A percentile compares a stretch with the other conserved stretches of the same genome.
These are phyloP conservation scores for Annulohypoxylon truncatum DNA, from an alignment of 2,329 filamentous ascomycete species.

Conservation along the genomic window DNA sequence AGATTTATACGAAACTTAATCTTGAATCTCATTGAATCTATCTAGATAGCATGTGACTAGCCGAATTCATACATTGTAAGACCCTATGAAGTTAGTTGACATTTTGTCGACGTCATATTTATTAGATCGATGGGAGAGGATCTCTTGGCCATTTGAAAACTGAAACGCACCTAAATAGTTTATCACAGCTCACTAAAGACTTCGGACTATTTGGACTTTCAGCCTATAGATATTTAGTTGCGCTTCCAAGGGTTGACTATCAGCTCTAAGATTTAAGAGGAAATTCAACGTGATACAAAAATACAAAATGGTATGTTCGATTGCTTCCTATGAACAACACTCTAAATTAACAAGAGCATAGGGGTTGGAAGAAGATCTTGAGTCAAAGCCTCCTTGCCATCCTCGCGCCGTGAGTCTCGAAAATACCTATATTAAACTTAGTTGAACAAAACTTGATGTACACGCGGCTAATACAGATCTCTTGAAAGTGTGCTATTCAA, in stretches of 20 bases:
- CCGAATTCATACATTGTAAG: neutral
- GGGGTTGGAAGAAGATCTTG: conserved; percentile 74
- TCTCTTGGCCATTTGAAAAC: neutral
- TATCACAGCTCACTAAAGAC: neutral
- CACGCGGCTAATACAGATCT: conserved; percentile 21
- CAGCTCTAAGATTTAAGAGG: neutral
- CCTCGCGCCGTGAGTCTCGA: conserved; percentile 75
- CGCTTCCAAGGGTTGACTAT: neutral
- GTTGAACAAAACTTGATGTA: neutral
- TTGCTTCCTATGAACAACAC: neutral
- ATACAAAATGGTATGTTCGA: conserved; percentile 40
- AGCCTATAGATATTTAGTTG: neutral
- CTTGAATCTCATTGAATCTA: no score
- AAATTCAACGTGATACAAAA: neutral
- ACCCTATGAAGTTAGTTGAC: conserved; percentile 30
- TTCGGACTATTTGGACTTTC: neutral
- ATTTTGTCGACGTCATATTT: conserved; percentile 32
- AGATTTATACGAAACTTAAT: no score
- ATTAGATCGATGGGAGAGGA: neutral
- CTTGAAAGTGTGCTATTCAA: conserved; percentile 84
- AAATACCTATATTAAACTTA: neutral
- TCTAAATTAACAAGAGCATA: conserved; percentile 23
- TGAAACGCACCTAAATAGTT: neutral
- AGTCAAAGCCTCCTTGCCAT: conserved; percentile 83
- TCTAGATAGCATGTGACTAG: neutral